These are phyloP conservation scores for Lactifluus subvellereus DNA, from an alignment of 768 basidiomycete species.

Conservation along the genomic window DNA sequence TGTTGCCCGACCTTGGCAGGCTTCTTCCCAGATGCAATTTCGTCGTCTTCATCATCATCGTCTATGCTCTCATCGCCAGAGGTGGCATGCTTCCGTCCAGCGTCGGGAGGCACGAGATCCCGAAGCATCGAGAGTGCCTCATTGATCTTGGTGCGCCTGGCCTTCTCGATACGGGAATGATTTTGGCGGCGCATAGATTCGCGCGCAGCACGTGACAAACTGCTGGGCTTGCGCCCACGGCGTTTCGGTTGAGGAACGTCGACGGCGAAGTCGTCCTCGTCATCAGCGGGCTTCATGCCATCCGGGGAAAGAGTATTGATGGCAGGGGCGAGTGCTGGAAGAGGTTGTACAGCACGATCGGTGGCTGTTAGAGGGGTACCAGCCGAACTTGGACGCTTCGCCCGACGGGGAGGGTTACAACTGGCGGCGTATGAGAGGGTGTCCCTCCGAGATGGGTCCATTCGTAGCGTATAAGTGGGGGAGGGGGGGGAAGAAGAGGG, in stretches of 20 bases:
- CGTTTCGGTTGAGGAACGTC: constrained; percentile 44
- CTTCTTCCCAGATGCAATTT: constrained; percentile 14
- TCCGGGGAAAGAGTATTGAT: constrained; percentile 2
- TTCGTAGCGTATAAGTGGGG: not conserved
- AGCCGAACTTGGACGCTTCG: constrained; percentile 33
- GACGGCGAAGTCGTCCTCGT: constrained; percentile 26
- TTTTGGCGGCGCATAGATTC: constrained; percentile 89
- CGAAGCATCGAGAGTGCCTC: constrained; percentile 75
- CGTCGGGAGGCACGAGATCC: constrained; percentile 57
- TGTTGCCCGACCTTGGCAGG: constrained; percentile 4
- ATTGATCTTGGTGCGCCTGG: constrained; percentile 93
- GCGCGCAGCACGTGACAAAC: constrained; percentile 67
- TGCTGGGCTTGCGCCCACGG: constrained; percentile 66
- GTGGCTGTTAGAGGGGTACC: not conserved
- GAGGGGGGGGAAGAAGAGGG: not conserved
- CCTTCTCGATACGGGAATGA: constrained; percentile 92
- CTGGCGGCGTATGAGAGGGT: constrained; percentile 32
- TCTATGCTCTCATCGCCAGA: constrained; percentile 36
- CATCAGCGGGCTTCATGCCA: constrained; percentile 18
- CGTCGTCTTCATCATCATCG: constrained; percentile 29
- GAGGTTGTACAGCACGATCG: not conserved
- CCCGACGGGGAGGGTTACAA: constrained; percentile 43
- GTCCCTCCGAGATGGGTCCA: constrained; percentile 23
- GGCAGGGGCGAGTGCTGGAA: constrained; percentile 26
- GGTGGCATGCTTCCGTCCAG: constrained; percentile 34